These are phyloP conservation scores for Tilletia horrida DNA, from an alignment of 1,284 basidiomycete species.

Conservation along the genomic window DNA sequence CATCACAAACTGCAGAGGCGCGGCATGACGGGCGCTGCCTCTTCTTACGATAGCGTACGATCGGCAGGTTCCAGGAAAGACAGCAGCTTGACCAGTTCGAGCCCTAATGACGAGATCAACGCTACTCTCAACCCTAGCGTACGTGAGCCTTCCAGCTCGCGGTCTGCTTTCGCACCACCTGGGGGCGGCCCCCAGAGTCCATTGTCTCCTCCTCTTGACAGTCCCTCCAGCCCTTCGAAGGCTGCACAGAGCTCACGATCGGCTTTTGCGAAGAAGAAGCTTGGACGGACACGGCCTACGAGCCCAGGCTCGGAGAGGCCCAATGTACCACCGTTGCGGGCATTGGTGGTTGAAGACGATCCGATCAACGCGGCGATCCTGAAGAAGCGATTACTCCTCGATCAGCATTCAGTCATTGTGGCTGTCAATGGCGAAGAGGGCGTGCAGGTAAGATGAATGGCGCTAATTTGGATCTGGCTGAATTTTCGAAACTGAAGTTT, in stretches of 20 bases:
- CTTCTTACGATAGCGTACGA: not conserved
- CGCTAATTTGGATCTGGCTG: no score
- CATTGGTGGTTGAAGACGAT: conserved; percentile 60
- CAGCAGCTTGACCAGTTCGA: no score
- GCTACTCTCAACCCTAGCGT: no score
- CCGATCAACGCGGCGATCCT: conserved; percentile 73
- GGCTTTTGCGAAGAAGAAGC: not conserved
- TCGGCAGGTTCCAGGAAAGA: not conserved
- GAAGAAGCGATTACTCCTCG: conserved; percentile 66
- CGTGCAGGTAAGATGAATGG: conserved; percentile 57
- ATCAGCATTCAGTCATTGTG: conserved; percentile 68
- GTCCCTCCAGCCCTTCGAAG: not conserved
- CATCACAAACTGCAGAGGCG: not conserved
- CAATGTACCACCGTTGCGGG: conserved; percentile 32
- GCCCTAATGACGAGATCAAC: no score
- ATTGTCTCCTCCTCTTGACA: not conserved
- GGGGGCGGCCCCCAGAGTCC: not conserved
- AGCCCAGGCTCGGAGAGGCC: not conserved
- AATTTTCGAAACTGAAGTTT: no score
- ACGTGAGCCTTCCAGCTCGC: not conserved
- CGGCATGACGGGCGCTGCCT: not conserved
- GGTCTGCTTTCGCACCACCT: conserved; percentile 6
- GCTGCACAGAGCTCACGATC: not conserved
- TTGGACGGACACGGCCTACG: not conserved
- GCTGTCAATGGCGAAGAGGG: conserved; percentile 76